phyloP scores from a whole-genome alignment of 2,329 filamentous ascomycete genomes.

The Lecanosticta acicola region DNA sequence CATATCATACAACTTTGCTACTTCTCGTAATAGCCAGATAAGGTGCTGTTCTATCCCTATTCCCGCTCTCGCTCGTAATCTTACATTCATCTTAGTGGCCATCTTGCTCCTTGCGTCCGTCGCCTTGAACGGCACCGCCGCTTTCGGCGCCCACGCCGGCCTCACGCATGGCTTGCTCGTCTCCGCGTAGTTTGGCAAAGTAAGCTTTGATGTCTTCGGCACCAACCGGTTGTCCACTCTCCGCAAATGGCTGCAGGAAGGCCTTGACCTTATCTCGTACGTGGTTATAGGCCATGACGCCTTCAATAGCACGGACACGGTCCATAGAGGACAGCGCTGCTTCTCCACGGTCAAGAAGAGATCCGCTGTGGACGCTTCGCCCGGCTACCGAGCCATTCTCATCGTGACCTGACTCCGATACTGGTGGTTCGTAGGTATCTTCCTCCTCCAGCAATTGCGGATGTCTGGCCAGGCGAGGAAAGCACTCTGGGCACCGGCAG shows the following conservation, averaged over 20 bases:
- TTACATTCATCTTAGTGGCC: constrained; percentile 31
- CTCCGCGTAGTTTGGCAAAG: constrained; percentile 89
- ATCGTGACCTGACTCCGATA: constrained; percentile 57
- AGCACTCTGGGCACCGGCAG: constrained; percentile 80
- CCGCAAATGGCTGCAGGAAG: constrained; percentile 89
- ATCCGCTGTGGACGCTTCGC: constrained; percentile 63
- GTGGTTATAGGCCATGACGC: constrained; percentile 97
- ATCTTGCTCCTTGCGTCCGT: constrained; percentile 36
- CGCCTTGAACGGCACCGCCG: constrained; percentile 21
- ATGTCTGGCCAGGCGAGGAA: constrained; percentile 63
- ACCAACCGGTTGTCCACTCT: constrained; percentile 79
- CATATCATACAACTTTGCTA: background rate
- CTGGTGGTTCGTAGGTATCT: constrained; percentile 84
- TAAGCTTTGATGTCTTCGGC: constrained; percentile 96
- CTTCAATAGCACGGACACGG: constrained; percentile 83
- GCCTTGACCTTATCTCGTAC: constrained; percentile 93
- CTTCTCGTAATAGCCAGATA: background rate
- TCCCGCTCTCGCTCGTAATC: background rate
- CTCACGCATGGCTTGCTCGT: constrained; percentile 52
- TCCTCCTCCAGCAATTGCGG: constrained; percentile 88
- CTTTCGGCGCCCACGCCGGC: constrained; percentile 27
- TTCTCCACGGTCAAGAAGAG: constrained; percentile 84
- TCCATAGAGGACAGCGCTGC: constrained; percentile 88
- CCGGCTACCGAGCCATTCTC: constrained; percentile 41
- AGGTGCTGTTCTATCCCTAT: background rate